A percentile compares a stretch with the other conserved stretches of the same genome.
Conservation (phyloP, 129 eudicot genomes). For the Erigeron canadensis region DNA sequence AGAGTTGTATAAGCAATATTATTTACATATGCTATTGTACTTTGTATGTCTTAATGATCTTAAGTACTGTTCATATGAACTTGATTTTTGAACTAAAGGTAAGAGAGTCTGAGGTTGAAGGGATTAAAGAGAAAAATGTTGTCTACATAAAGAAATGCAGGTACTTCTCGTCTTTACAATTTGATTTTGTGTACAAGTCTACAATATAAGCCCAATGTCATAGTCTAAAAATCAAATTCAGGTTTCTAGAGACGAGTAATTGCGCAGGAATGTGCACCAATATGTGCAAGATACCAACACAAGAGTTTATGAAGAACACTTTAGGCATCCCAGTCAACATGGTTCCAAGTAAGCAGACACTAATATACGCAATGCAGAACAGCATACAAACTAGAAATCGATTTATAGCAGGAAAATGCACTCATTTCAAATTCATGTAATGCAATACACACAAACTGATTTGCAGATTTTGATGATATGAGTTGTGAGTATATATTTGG, state of each 20-base stretch:
- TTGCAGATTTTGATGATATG: constrained; percentile 86
- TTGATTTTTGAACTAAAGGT: constrained; percentile 50
- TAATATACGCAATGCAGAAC: not conserved
- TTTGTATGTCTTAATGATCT: not conserved
- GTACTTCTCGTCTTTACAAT: constrained; percentile 26
- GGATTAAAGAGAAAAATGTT: constrained; percentile 64
- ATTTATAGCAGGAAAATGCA: not conserved
- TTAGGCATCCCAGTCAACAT: constrained; percentile 65
- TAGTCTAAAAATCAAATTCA: constrained; percentile 9
- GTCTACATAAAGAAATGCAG: constrained; percentile 77
- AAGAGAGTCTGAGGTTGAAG: constrained; percentile 66
- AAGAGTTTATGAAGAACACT: constrained; percentile 60
- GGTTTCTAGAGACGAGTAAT: constrained; percentile 67
- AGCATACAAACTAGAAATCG: not conserved
- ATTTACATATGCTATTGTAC: not conserved
- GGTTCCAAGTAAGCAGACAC: constrained; percentile 72
- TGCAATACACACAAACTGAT: not conserved
- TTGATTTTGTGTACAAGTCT: not conserved
- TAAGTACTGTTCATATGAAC: not conserved
- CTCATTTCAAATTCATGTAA: not conserved
- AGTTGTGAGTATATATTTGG: constrained; percentile 83
- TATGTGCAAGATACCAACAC: constrained; percentile 78
- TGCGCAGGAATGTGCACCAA: constrained; percentile 88
- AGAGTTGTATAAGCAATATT: not conserved
- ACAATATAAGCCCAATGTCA: not conserved